Percentiles rank a stretch among this genome's conserved stretches.
Conservation (phyloP, 2,329 filamentous ascomycete species). For the Cordyceps tenuipes region DNA sequence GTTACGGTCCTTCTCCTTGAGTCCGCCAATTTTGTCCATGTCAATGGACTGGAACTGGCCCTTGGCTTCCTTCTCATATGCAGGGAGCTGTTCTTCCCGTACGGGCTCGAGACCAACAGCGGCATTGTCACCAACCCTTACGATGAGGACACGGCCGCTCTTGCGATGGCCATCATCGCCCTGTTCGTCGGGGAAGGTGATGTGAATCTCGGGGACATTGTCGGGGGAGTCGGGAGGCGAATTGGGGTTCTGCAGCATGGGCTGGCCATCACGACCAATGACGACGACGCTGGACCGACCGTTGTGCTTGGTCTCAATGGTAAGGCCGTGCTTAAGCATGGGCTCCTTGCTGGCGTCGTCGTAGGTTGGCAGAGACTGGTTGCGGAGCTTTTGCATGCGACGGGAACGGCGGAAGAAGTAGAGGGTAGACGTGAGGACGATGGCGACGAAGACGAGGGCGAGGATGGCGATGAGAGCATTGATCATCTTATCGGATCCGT, state of each 20-base stretch:
- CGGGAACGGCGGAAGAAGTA: slow-evolving; percentile 62
- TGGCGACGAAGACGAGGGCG: slow-evolving; percentile 64
- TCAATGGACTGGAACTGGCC: slow-evolving; percentile 87
- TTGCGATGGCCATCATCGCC: slow-evolving; percentile 74
- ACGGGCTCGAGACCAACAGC: slow-evolving; percentile 83
- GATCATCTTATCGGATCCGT: slow-evolving; percentile 54
- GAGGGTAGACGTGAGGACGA: slow-evolving; percentile 60
- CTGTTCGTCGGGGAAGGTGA: slow-evolving; percentile 95
- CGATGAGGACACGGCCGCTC: slow-evolving; percentile 83
- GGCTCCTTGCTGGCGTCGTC: slow-evolving; percentile 45
- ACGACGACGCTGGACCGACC: slow-evolving; percentile 64
- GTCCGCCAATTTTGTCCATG: slow-evolving; percentile 84
- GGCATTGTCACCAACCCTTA: slow-evolving; percentile 80
- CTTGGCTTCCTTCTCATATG: slow-evolving; percentile 75
- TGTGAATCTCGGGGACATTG: slow-evolving; percentile 88
- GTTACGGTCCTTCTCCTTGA: slow-evolving; percentile 74
- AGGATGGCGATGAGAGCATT: slow-evolving; percentile 74
- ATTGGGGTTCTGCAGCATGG: slow-evolving; percentile 66
- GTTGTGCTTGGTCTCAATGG: slow-evolving; percentile 47
- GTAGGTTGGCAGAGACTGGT: slow-evolving; percentile 60
- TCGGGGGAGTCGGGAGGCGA: slow-evolving; percentile 71
- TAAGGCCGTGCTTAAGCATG: slow-evolving; percentile 46
- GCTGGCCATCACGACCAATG: slow-evolving; percentile 67
- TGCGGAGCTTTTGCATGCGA: slow-evolving; percentile 36
- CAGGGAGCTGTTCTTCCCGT: slow-evolving; percentile 70